Evolutionary conservation across 345 rosid species (phyloP).

Genomic region (Hypericum androsaemum): DNA sequence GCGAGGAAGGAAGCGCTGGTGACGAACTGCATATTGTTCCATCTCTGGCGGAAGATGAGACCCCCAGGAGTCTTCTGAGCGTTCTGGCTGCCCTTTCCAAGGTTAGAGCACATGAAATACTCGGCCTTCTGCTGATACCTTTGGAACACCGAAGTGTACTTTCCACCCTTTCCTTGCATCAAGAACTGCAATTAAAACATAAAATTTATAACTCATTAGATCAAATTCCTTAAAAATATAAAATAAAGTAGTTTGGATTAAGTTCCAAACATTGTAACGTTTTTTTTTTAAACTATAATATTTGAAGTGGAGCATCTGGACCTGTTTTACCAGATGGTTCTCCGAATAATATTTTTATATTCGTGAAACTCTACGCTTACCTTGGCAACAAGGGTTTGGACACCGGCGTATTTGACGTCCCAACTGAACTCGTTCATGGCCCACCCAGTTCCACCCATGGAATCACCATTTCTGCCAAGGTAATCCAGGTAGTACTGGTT

Average conservation of each 20-base stretch:
- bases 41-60: conserved; percentile 23
- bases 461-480: neutral
- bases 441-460: conserved; percentile 22
- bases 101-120: conserved; percentile 28
- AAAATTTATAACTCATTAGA: neutral
- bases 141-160: conserved; percentile 31
- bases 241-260: too few species aligned
- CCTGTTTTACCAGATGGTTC: too few species aligned
- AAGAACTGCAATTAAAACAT: conserved; percentile 15
- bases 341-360: neutral
- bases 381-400: conserved; percentile 29
- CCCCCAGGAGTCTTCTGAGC: conserved; percentile 41
- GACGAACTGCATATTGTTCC: conserved; percentile 28
- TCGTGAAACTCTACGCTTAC: conserved; percentile 7
- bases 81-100: conserved; percentile 24
- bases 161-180: conserved; percentile 24
- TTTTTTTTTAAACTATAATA: too few species aligned
- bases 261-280: too few species aligned
- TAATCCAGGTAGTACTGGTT: conserved; percentile 19
- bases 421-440: conserved; percentile 19
- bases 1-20: conserved; percentile 23
- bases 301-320: too few species aligned
- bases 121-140: conserved; percentile 32
- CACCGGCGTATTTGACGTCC: conserved; percentile 31
- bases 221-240: too few species aligned